These are phyloP conservation scores for Sphaerulina vaccinii DNA, from an alignment of 2,329 filamentous ascomycete species.

Conservation along the genomic window DNA sequence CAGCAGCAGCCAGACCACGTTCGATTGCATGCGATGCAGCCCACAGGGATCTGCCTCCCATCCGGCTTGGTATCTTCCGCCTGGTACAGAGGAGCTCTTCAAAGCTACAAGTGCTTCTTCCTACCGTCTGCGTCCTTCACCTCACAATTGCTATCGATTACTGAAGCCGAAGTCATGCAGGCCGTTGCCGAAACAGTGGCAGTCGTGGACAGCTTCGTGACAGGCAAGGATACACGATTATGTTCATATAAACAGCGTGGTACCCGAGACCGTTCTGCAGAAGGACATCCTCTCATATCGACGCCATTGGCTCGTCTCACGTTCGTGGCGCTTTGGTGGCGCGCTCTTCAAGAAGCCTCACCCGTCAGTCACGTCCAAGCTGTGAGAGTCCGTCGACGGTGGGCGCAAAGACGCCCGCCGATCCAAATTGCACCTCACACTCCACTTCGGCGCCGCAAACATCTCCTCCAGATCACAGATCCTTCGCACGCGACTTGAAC, in stretches of 20 bases:
- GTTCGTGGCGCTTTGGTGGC: background rate
- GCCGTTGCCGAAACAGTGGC: background rate
- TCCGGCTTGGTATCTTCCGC: background rate
- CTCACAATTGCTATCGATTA: background rate
- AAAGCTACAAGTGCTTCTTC: background rate
- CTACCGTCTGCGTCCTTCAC: background rate
- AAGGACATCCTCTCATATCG: background rate
- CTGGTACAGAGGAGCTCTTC: background rate
- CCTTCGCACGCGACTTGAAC: background rate
- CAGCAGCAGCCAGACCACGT: background rate
- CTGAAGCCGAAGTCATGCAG: background rate
- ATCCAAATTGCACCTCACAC: background rate
- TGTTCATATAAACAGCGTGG: background rate
- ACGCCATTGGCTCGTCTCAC: background rate
- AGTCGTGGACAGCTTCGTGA: background rate
- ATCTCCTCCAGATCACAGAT: background rate
- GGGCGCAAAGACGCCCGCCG: background rate
- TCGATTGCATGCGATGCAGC: background rate
- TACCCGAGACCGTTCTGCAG: background rate
- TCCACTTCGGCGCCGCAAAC: background rate
- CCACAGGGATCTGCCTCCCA: background rate
- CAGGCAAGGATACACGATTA: background rate
- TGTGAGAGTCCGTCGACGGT: background rate
- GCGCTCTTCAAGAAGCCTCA: background rate
- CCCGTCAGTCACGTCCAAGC: background rate